Base-by-base conservation (phyloP, 208 protist genomes). In the Porcisia hertigi region DNA sequence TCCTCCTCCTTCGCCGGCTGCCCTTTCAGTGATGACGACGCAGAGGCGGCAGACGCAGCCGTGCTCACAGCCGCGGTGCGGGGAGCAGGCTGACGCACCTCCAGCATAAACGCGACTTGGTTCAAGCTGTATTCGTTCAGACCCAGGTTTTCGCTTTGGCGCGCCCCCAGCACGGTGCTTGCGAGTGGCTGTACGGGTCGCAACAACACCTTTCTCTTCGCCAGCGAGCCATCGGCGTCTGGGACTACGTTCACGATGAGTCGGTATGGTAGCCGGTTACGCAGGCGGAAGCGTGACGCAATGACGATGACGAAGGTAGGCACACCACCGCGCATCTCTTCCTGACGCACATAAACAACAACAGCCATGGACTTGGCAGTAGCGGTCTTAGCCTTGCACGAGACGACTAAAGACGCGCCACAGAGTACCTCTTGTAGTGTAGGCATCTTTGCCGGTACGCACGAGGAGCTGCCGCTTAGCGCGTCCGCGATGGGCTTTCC, bases 221-320 rank as follows among this genome's bases (percentile, higher is more conserved):
- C 74, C 20, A 85, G 59, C 12, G 77, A 58, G 8, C 82, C 82
- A 23, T 70, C 69, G 2, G 60, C 65, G 45, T 82, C 80, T 5
- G 53, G 78, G 20, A 75, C 45, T 30, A 90, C 80, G 69, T 71
- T 85, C 34, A 96, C 25, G 47, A 79, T 81, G 23, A 94, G 57
- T 43, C 65, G 73, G 76, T 88, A 92, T 3, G 93, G 93, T n/a
- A 97, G 85, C 76, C 87, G 82, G 78, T 94, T 97, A 57, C 86
- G 72, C 52, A 97, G 65, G 59, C 71, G 65, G 76, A 91, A 88
- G 58, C 86, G 89, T 34, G 93, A 86, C 76, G 89, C 85, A 30
- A 95, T 78, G 2, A 83, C 69, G 55, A 97, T 81, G 59, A 90
- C 70, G 65, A 92, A 97, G 67, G 75, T 85, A 3, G 89, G 90